These are phyloP conservation scores for Hyaloperonospora brassicae DNA, from an alignment of 352 stramenopile species.

Conservation along the genomic window DNA sequence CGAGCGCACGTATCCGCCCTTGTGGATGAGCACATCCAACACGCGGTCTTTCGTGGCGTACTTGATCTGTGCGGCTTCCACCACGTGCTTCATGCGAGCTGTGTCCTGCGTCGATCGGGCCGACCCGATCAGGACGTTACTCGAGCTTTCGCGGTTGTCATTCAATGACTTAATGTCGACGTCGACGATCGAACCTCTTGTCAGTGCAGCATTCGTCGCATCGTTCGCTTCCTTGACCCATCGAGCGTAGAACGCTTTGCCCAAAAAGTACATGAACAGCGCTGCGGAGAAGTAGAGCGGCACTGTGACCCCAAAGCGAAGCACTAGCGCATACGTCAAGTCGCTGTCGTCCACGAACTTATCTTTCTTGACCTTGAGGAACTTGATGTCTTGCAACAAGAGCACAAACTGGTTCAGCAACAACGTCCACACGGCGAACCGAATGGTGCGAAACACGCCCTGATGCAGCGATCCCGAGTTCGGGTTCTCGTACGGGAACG, in stretches of 20 bases:
- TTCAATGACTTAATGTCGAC: conserved; percentile 20
- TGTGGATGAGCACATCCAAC: conserved; percentile 54
- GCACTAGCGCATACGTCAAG: conserved; percentile 48
- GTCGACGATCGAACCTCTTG: conserved; percentile 25
- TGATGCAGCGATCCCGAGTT: conserved; percentile 67
- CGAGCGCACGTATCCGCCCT: conserved; percentile 72
- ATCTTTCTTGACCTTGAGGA: conserved; percentile 57
- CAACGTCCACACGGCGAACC: conserved; percentile 62
- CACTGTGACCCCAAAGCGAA: conserved; percentile 67
- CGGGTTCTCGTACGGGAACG: conserved; percentile 76
- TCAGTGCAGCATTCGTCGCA: conserved; percentile 48
- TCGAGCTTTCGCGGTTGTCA: conserved; percentile 11
- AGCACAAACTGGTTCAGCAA: conserved; percentile 69
- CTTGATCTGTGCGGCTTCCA: conserved; percentile 38
- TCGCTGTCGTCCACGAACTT: conserved; percentile 39
- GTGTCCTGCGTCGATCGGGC: conserved; percentile 12
- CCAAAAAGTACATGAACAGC: conserved; percentile 73
- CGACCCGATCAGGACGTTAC: conserved; percentile 6
- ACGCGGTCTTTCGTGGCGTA: conserved; percentile 45
- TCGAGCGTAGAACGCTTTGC: conserved; percentile 59
- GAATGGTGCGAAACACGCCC: conserved; percentile 66
- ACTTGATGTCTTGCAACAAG: conserved; percentile 71
- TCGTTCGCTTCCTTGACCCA: conserved; percentile 65
- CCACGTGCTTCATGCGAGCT: conserved; percentile 36
- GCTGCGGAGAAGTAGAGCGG: conserved; percentile 59